phyloP scores from a whole-genome alignment of 176 grass and related monocot genomes.

The Aegilops bicornis region DNA sequence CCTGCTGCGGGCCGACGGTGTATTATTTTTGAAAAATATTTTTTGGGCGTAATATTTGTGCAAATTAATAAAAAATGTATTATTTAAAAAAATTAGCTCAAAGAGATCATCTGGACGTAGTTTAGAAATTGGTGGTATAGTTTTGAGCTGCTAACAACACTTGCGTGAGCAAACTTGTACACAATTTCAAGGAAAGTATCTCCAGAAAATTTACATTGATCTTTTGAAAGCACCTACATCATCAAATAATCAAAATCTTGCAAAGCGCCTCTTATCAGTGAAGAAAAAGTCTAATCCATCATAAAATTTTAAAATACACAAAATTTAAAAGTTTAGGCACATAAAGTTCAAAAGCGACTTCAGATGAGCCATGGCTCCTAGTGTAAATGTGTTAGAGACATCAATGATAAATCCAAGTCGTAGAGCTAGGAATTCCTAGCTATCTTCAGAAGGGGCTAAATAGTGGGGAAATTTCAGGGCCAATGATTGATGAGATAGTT shows the following conservation, averaged over 20 bases:
- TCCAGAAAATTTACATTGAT: neutral
- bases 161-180: neutral
- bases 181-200: neutral
- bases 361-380: neutral
- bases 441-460: neutral
- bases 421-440: neutral
- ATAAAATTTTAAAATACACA: conserved; percentile 56
- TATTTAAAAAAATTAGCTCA: too few species aligned
- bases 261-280: conserved; percentile 89
- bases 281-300: conserved; percentile 93
- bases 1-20: too few species aligned
- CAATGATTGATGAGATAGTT: too few species aligned
- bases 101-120: conserved; percentile 65
- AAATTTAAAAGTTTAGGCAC: neutral
- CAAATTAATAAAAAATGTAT: too few species aligned
- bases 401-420: neutral
- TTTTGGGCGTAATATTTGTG: too few species aligned
- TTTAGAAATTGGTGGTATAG: conserved; percentile 68
- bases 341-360: neutral
- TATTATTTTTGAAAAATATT: too few species aligned
- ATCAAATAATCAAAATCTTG: conserved; percentile 72
- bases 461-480: too few species aligned
- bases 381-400: neutral
- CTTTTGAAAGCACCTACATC: conserved; percentile 40
- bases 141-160: conserved; percentile 59